Evolutionary conservation across 345 rosid species (phyloP).

Genomic region (Populus pruinosa): DNA sequence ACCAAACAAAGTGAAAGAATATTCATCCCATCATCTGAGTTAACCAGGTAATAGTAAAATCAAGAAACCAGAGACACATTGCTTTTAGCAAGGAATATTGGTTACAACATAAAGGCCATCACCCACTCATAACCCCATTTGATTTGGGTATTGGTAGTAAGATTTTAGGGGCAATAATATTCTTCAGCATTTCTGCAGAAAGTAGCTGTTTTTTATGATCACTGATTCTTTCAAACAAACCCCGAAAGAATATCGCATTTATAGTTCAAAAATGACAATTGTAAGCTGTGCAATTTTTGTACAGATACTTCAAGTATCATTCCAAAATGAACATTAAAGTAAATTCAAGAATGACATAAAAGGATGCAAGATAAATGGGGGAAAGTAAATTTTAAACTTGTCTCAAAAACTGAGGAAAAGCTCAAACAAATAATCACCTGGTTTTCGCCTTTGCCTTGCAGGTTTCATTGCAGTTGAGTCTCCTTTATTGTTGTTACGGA

Average conservation of each 20-base stretch:
- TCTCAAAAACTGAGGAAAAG: neutral
- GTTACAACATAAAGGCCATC: neutral
- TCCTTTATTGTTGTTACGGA: constrained; percentile 55
- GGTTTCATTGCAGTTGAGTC: constrained; percentile 55
- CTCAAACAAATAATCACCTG: constrained; percentile 45
- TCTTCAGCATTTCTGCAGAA: neutral
- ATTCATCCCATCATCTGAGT: neutral
- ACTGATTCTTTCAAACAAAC: neutral
- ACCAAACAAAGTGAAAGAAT: neutral
- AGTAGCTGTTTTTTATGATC: neutral
- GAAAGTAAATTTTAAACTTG: neutral
- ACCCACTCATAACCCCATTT: neutral
- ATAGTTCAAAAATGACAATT: neutral
- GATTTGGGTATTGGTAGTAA: neutral
- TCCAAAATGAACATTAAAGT: neutral
- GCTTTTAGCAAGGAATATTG: neutral
- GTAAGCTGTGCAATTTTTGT: neutral
- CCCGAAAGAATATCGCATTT: neutral
- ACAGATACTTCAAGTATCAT: neutral
- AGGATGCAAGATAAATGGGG: neutral
- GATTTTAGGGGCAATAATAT: neutral
- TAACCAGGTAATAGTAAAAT: neutral
- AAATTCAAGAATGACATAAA: neutral
- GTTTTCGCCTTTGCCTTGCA: constrained; percentile 73
- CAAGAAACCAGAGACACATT: neutral